Base-by-base conservation (phyloP, 192 early-diverging fungal genomes). In the Obelidium mucronatum region DNA sequence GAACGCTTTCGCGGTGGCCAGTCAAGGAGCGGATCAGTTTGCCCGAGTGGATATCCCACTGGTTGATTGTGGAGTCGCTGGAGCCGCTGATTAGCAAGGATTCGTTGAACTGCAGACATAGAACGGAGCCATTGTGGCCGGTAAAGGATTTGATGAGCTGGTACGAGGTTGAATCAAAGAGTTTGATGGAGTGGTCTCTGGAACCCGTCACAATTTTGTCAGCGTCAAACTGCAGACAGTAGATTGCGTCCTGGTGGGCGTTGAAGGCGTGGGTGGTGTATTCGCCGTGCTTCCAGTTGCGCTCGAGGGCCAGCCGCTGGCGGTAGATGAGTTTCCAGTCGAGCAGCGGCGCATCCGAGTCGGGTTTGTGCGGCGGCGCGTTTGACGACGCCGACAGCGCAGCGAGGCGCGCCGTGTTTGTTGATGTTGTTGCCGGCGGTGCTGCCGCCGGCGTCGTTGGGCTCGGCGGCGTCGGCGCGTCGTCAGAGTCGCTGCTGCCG, bases 211-310 rank as follows among this genome's bases (percentile, higher is more conserved):
- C 90, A 31, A 97, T 87, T 63, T 86, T 89, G 36, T 88, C 77
- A 33, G 84, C 84, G 54, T 92, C 89, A 78, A 95, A 92, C 8
- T 93, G 90, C 37, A 98, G 69, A 71, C 93, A 93, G 76, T 98
- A 98, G 2, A 97, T 90, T 40, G 93, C 90, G 55, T 97, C 96
- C 0, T 84, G 73, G 71, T 98, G 96, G 6, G 92, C 92, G 15
- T 6, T 51, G 22, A 94, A 85, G 37, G 91, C 85, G 19, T 81
- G 83, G 13, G 86, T 79, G 1, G 78, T 82, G 66, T 88, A 94
- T 19, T 79, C 77, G 5, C 92, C 92, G 3, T 73, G 31, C 22
- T 67, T 82, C 96, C 96, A 98, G 78, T 96, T 92, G 17, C 65
- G 65, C 61, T 93, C 88, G 42, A 97, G 77, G 30, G 75, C 19